These are phyloP conservation scores for Croton laevigatus DNA, from an alignment of 441 rosid genomes.

Conservation along the genomic window DNA sequence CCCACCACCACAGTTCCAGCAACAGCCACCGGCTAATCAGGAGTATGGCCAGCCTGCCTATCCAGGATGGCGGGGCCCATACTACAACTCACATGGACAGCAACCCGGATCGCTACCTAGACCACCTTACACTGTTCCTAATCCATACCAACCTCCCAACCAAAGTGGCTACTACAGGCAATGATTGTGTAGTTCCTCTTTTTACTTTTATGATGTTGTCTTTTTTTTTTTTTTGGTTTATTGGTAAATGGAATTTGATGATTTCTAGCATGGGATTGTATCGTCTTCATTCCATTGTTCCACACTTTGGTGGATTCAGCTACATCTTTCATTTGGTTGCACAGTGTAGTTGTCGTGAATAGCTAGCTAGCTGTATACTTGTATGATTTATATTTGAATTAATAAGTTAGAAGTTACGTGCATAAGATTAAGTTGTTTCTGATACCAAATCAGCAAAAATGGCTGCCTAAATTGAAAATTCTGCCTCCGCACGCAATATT, in stretches of 20 bases:
- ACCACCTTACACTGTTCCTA: constrained; percentile 70
- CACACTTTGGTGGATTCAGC: constrained; percentile 4
- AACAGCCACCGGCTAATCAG: constrained; percentile 55
- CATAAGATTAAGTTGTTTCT: no score
- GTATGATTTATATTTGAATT: constrained; percentile 9
- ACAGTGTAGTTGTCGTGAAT: background rate
- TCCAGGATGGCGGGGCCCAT: constrained; percentile 93
- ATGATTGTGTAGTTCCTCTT: constrained; percentile 19
- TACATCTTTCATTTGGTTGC: constrained; percentile 4
- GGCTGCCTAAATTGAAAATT: no score
- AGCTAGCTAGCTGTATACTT: background rate
- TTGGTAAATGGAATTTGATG: background rate
- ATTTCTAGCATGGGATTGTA: constrained; percentile 1
- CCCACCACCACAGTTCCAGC: constrained; percentile 57
- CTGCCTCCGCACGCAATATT: no score
- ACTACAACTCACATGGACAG: constrained; percentile 67
- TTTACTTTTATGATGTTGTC: background rate
- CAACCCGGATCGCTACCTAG: constrained; percentile 62
- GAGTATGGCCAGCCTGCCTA: constrained; percentile 84
- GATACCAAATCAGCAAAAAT: no score
- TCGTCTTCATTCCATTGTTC: background rate
- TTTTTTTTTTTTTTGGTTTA: background rate
- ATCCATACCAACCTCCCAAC: constrained; percentile 59
- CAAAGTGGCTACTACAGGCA: constrained; percentile 83
- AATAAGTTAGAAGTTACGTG: background rate